Base-by-base conservation (phyloP, 108 stramenopile species). In the Chaetoceros tenuissimus region DNA sequence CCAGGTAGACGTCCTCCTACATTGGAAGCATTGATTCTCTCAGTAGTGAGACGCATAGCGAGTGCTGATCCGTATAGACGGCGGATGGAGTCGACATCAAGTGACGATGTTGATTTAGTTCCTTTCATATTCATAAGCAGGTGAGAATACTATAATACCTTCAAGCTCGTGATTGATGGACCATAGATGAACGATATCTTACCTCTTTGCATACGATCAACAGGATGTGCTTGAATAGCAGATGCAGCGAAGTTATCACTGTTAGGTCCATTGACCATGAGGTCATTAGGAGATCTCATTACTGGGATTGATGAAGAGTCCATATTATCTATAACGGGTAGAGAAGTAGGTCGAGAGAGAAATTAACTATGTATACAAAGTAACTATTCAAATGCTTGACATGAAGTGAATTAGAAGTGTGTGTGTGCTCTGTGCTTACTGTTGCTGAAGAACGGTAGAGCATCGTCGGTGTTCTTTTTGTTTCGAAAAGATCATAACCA, bases 11-110 rank as follows among this genome's bases (percentile, higher is more conserved):
- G 59, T 28, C 69, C 76, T 10, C 75, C 77, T 7, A 79, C 68
- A 55, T 84, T 66, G 3, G 66, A 60, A 16, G 86, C 86, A 66
- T 80, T 60, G 46, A 73, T 73, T 21, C 86, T 77, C 55, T 92
- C 90, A 7, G 90, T 88, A 31, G 90, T 82, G 24, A 92, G 68
- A 23, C 73, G 68, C 90, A 92, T 92, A 49, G 90, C 90, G 24
- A 92, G 76, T 19, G 81, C 90, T 31, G 80, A 79, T 27, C 90
- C 90, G 64, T 92, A 88, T 28, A 92, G 68, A 20, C 80, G 82
- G 31, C 90, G 84, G 57, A 88, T 81, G 49, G 72, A 67, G 45
- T 75, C 75, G 20, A 77, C 68, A 45, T 76, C 74, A n/a, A 76
- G 64, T 23, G 66, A 67, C 17, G 71, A 72, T 22, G 53, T 26